Evolutionary conservation across 306 rosid genomes (phyloP), one percentile per base, ranked within the genome.

Genomic region (Trichosanthes cucumerina): DNA sequence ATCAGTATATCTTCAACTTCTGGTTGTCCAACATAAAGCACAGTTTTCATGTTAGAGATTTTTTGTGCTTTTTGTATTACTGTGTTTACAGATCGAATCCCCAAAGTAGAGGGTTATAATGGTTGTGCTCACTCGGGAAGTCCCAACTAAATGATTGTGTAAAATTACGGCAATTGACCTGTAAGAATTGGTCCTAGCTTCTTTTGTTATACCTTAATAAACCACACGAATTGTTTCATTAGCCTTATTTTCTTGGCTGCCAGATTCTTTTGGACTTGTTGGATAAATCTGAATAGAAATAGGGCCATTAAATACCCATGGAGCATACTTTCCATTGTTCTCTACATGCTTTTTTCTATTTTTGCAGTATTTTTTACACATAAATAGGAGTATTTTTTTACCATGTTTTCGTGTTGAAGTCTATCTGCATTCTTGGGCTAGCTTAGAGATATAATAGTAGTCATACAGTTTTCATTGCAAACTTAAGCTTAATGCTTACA

Each of bases 401-500:
- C 31, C 54, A 11, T 10, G 34, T 70, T 65, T 13, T 69, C 6
- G 6, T 70, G 50, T 70, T 44, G 57, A 43, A 70, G 21, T 70
- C 11, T 38, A 39, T 43, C 76, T 69, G 57, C 34, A 16, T 70
- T 24, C 21, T 70, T 44, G 19, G 36, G 16, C 76, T 44, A 8
- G 38, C 56, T 24, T 6, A 24, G 76, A 70, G 76, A 70, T 70
- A 14, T 44, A 13, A 70, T 44, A 68, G 18, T 68, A 43, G 24
- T 44, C 76, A 70, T 70, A 44, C 57, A n/a, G 76, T 70, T 70
- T 23, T 13, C 76, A 24, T 70, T 41, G 11, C 75, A 50, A 74
- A 8, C 28, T 50, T 46, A 50, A 53, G 52, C 18, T 47, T 12
- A 34, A 74, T 44, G 34, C 47, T 28, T 74, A 31, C 64, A 53